Base-by-base conservation (phyloP, 768 basidiomycete species). In the Panaeolus cyanescens region DNA sequence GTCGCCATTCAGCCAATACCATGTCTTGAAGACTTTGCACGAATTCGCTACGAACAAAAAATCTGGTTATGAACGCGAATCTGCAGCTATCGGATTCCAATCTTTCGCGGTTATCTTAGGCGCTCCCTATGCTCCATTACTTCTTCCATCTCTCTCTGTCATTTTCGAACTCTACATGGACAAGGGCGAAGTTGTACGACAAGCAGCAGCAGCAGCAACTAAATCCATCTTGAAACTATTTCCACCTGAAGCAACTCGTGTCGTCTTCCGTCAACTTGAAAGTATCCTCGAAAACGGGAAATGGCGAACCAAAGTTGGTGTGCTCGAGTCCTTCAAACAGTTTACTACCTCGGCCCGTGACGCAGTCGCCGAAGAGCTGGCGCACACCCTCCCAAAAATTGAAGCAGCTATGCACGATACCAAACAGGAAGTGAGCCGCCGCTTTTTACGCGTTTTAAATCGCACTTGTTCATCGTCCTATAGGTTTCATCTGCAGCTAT, bases 341-440 rank as follows among this genome's bases (percentile, higher is more conserved):
- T 89, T 95, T 64, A 90, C 90, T 31, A 79, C 79, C 40, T 79
- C 85, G 15, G 90, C 91, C 56, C 83, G 83, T 63, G 90, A 90
- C 58, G 80, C 83, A 40, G 91, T 97, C 55, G 95, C 93, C n/a
- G 83, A 85, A 32, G 89, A 96, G 70, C 79, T 99, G 34, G 95
- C 87, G 15, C 77, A 79, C 9, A 85, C 92, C 45, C 84, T 99
- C 53, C 96, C 96, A 19, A 89, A 87, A 68, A 88, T 99, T 12
- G 95, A 96, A 72, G 79, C 78, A 33, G 89, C 94, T 5, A 95
- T 99, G 95, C 93, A 96, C 68, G 96, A 99, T 76, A 98, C 96
- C 61, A 99, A 99, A 75, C 76, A 85, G 68, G 96, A 99, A 85
- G 95, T 94, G 42, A 67, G 82, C 72, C 33, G 20, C 56, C 22